Percentiles rank a stretch among this genome's conserved stretches.
phyloP scores from a whole-genome alignment of 371 early-diverging fungal genomes.

The Catenaria anguillulae region DNA sequence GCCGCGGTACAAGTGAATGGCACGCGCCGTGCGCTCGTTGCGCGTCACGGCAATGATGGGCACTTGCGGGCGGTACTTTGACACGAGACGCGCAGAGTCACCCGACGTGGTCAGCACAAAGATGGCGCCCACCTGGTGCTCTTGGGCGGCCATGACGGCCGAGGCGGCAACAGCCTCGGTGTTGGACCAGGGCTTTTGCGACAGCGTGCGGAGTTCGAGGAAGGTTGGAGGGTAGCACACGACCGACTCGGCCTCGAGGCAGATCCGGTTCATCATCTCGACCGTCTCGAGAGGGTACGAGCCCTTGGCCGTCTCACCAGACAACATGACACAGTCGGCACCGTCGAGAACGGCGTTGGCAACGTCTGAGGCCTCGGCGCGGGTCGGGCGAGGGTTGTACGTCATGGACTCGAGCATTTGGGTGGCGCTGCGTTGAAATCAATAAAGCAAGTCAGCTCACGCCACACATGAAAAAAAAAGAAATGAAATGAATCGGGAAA shows the following conservation, averaged over 20 bases:
- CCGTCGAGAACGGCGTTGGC: conserved; percentile 96
- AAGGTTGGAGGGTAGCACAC: conserved; percentile 63
- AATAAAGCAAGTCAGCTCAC: too few species aligned
- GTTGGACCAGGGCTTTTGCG: conserved; percentile 54
- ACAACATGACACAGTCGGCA: conserved; percentile 97
- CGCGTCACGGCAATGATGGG: conserved; percentile 87
- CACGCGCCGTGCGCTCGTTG: conserved; percentile 67
- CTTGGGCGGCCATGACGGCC: conserved; percentile 76
- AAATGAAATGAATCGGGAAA: too few species aligned
- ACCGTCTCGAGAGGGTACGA: conserved; percentile 56
- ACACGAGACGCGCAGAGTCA: conserved; percentile 72
- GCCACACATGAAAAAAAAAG: not conserved
- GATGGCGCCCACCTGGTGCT: conserved; percentile 72
- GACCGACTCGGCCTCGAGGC: conserved; percentile 51
- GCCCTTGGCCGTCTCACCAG: conserved; percentile 96
- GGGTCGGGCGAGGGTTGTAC: conserved; percentile 86
- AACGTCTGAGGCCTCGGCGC: conserved; percentile 97
- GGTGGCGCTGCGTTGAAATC: conserved; percentile 50
- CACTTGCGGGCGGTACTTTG: conserved; percentile 86
- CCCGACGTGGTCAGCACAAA: conserved; percentile 78
- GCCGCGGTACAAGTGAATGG: conserved; percentile 74
- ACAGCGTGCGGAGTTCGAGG: conserved; percentile 60
- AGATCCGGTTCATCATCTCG: conserved; percentile 10
- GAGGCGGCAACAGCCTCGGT: conserved; percentile 88
- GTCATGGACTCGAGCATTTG: conserved; percentile 99